Percentiles rank a stretch among this genome's conserved stretches.
Conservation (phyloP, 2,329 filamentous ascomycete species). For the Coleophoma eucalyptorum region DNA sequence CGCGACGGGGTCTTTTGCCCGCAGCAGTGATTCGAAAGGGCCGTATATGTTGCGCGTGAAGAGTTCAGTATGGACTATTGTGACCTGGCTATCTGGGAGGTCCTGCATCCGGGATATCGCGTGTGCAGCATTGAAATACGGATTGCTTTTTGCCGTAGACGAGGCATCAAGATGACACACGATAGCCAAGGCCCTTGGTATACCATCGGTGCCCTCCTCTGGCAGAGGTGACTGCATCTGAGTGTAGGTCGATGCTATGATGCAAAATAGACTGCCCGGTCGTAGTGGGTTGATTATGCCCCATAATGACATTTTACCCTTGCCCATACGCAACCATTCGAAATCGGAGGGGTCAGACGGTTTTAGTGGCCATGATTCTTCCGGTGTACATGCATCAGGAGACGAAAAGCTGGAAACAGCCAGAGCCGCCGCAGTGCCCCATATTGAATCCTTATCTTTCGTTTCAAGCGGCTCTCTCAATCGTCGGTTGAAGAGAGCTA, state of each 20-base stretch:
- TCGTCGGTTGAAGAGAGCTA: slow-evolving; percentile 39
- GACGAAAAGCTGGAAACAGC: slow-evolving; percentile 40
- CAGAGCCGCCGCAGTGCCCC: slow-evolving; percentile 41
- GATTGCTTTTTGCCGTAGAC: slow-evolving; percentile 13
- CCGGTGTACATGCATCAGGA: slow-evolving; percentile 33
- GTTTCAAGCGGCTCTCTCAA: slow-evolving; percentile 31
- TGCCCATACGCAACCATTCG: slow-evolving; percentile 52
- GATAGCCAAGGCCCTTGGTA: slow-evolving; percentile 4
- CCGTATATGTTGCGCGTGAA: slow-evolving; percentile 42
- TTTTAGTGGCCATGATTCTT: slow-evolving; percentile 52
- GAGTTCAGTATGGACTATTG: slow-evolving; percentile 38
- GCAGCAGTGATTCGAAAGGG: slow-evolving; percentile 38
- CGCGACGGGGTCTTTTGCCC: slow-evolving; percentile 46
- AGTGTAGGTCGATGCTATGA: slow-evolving; percentile 9
- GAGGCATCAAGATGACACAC: slow-evolving; percentile 3
- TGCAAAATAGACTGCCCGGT: slow-evolving; percentile 4
- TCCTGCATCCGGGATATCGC: slow-evolving; percentile 3
- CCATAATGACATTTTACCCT: slow-evolving; percentile 51
- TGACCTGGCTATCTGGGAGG: slow-evolving; percentile 28
- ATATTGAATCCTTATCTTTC: slow-evolving; percentile 39
- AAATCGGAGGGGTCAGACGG: slow-evolving; percentile 38
- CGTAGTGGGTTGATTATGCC: slow-evolving; percentile 24
- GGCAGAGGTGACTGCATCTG: slow-evolving; percentile 31
- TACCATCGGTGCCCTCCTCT: slow-evolving; percentile 5
- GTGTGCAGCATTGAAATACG: slow-evolving; percentile 7